phyloP scores from a whole-genome alignment of 169 alveolate species.

The Cystoisospora suis region DNA sequence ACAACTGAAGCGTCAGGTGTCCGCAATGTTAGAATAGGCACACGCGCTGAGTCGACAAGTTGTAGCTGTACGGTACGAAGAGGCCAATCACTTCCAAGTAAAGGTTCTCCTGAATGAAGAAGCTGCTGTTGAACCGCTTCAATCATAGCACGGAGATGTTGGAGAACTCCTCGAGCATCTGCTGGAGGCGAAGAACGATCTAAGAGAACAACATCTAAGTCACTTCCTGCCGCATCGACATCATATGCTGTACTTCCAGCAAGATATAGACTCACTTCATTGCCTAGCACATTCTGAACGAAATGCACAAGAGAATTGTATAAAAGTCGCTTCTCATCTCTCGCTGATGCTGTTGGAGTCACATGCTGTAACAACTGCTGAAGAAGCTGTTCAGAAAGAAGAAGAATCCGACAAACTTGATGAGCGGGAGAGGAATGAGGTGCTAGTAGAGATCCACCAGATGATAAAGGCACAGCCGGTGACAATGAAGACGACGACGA shows the following conservation, averaged over 20 bases:
- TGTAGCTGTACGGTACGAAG: constrained; percentile 71
- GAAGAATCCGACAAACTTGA: constrained; percentile 35
- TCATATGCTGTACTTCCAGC: constrained; percentile 86
- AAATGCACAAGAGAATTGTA: constrained; percentile 58
- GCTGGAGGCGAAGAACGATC: constrained; percentile 43
- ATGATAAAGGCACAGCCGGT: neutral
- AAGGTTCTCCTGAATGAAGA: constrained; percentile 44
- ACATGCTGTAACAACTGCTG: constrained; percentile 55
- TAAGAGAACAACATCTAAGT: constrained; percentile 77
- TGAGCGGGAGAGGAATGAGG: neutral
- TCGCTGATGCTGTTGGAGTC: constrained; percentile 53
- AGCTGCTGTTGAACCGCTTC: constrained; percentile 63
- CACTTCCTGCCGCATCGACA: constrained; percentile 79
- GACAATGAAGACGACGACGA: neutral
- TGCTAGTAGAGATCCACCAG: neutral
- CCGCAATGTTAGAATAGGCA: constrained; percentile 84
- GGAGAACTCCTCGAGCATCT: constrained; percentile 72
- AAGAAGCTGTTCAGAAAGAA: constrained; percentile 54
- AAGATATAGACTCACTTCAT: constrained; percentile 69
- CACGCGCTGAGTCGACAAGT: constrained; percentile 88
- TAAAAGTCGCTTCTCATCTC: constrained; percentile 48
- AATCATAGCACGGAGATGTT: constrained; percentile 70
- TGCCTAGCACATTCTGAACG: constrained; percentile 71
- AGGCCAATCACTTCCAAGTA: constrained; percentile 51
- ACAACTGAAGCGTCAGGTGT: constrained; percentile 77